These are phyloP conservation scores for Magnaporthiopsis incrustans DNA, from an alignment of 2,329 filamentous ascomycete species.

Conservation along the genomic window DNA sequence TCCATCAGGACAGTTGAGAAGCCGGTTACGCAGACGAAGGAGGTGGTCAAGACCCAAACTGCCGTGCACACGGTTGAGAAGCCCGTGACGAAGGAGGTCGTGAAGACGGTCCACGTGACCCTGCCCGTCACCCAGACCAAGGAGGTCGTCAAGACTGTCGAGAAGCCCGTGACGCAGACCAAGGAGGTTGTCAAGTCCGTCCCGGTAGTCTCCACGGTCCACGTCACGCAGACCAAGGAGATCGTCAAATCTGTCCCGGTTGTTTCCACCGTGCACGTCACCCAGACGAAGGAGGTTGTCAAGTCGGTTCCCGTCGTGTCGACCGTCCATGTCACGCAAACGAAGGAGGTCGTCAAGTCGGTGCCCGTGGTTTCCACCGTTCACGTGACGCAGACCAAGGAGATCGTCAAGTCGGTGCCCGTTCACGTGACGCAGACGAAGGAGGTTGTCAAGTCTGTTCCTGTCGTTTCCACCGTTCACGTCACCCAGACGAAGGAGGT, in stretches of 20 bases:
- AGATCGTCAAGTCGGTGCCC: neutral
- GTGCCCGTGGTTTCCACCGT: neutral
- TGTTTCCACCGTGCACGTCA: neutral
- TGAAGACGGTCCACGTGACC: conserved; percentile 1
- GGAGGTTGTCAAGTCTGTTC: neutral
- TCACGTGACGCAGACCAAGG: neutral
- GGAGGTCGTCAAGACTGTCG: neutral
- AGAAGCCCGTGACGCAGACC: neutral
- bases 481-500: neutral
- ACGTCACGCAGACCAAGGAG: neutral
- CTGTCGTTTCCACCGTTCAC: neutral
- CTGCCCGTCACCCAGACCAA: neutral
- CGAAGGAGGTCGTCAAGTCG: neutral
- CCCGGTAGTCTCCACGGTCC: neutral
- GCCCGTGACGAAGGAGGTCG: neutral
- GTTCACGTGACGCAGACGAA: neutral
- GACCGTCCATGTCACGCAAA: neutral
- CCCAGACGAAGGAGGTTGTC: neutral
- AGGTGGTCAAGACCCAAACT: neutral
- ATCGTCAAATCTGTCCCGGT: neutral
- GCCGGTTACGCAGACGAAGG: neutral
- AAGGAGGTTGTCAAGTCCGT: neutral
- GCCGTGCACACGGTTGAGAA: neutral
- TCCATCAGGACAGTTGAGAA: neutral
- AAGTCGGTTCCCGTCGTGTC: neutral